Percentiles rank a stretch among this genome's conserved stretches.
phyloP scores from a whole-genome alignment of 2,329 filamentous ascomycete species.

The Juglanconis oblonga region DNA sequence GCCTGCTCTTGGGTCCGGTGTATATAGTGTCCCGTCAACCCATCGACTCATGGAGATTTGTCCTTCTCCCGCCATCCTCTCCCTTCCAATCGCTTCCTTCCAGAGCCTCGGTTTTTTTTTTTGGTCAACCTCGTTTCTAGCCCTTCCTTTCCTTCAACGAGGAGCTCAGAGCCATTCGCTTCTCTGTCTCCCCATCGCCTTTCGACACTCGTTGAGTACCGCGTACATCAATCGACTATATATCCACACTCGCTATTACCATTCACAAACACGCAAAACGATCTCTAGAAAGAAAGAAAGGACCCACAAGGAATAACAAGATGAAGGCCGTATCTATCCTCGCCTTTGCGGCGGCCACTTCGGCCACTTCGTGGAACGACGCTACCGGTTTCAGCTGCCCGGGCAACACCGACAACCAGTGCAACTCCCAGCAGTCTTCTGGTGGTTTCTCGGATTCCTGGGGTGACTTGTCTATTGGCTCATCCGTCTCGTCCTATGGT shows the following conservation, averaged over 20 bases:
- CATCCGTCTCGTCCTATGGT: conserved; percentile 60
- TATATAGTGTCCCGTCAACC: conserved; percentile 20
- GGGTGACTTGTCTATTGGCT: conserved; percentile 57
- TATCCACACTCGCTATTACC: conserved; percentile 9
- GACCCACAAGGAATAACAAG: conserved; percentile 36
- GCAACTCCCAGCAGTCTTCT: conserved; percentile 62
- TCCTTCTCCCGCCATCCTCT: conserved; percentile 13
- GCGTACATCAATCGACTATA: conserved; percentile 11
- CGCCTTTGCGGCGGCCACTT: conserved; percentile 49
- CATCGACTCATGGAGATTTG: no score
- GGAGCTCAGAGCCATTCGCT: conserved; percentile 57
- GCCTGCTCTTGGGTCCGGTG: no score
- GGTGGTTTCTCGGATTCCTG: conserved; percentile 64
- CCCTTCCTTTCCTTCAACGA: conserved; percentile 32
- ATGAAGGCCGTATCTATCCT: conserved; percentile 49
- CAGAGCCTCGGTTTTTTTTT: conserved; percentile 16
- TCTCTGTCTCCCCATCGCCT: conserved; percentile 39
- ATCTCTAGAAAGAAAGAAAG: background rate
- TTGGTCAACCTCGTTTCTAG: conserved; percentile 24
- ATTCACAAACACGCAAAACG: conserved; percentile 8
- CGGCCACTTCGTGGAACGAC: conserved; percentile 39
- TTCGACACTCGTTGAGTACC: conserved; percentile 23
- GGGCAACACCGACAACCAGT: conserved; percentile 72
- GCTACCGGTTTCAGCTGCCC: conserved; percentile 62
- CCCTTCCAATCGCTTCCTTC: conserved; percentile 12